phyloP scores from a whole-genome alignment of 208 protist genomes.

The Crithidia bombi region DNA sequence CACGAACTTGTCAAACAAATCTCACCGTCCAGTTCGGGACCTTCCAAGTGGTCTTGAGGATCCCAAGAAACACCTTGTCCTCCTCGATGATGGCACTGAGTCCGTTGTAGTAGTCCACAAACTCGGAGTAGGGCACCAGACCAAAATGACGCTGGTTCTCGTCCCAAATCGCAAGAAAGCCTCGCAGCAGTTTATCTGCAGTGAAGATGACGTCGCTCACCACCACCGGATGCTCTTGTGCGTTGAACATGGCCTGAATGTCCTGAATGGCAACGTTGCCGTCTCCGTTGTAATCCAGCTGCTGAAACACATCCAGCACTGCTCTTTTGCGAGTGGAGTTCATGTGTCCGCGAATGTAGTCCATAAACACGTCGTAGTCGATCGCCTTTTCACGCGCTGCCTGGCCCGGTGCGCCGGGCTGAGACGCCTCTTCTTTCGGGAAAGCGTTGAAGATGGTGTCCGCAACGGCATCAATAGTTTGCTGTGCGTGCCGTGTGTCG shows the following conservation, averaged over 20 bases:
- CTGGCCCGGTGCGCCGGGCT: slow-evolving; percentile 14
- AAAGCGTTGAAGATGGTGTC: slow-evolving; percentile 68
- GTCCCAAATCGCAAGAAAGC: slow-evolving; percentile 89
- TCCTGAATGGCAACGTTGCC: slow-evolving; percentile 82
- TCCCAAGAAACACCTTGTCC: slow-evolving; percentile 82
- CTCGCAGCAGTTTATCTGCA: slow-evolving; percentile 80
- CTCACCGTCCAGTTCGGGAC: slow-evolving; percentile 51
- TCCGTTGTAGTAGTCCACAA: slow-evolving; percentile 93
- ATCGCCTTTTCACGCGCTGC: slow-evolving; percentile 34
- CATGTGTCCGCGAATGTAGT: slow-evolving; percentile 87
- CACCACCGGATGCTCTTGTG: slow-evolving; percentile 83
- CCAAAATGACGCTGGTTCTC: slow-evolving; percentile 80
- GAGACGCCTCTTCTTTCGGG: slow-evolving; percentile 55
- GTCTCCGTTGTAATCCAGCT: slow-evolving; percentile 85
- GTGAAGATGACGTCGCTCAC: slow-evolving; percentile 73
- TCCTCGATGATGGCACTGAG: slow-evolving; percentile 88
- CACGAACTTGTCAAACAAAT: slow-evolving; percentile 17
- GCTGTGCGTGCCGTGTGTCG: slow-evolving; percentile 50
- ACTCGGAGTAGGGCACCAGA: slow-evolving; percentile 85
- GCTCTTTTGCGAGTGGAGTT: slow-evolving; percentile 77
- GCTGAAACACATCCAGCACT: slow-evolving; percentile 75
- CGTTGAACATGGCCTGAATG: slow-evolving; percentile 82
- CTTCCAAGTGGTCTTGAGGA: slow-evolving; percentile 89
- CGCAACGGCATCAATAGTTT: slow-evolving; percentile 45
- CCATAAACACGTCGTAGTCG: slow-evolving; percentile 90